Base-by-base conservation (phyloP, 371 early-diverging fungal species). In the Mortierella sp. region DNA sequence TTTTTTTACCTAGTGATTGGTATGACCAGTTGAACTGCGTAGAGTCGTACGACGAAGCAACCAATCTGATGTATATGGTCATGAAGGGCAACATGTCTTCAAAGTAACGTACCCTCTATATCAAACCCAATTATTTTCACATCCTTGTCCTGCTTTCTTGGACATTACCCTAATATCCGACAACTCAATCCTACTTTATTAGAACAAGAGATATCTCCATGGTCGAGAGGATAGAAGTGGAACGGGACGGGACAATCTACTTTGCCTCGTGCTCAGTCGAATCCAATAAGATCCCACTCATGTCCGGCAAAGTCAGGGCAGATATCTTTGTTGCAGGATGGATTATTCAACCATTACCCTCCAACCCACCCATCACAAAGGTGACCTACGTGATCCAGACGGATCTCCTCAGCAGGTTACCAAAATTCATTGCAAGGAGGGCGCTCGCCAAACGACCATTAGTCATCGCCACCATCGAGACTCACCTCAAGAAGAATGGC, bases 201-300 rank as follows among this genome's bases (percentile, higher is more conserved):
- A 94, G 93, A 80, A 88, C 92, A 5, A 86, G 91, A 48, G 95
- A 94, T 78, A 83, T 93, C 31, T 89, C 93, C 13, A 76, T 94
- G 63, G 92, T 94, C 52, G 95, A 94, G 81, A 88, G 92, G 75
- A 92, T 92, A 42, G 93, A 94, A 73, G 91, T 92, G 26, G 88
- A 90, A 55, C 81, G 88, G 5, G 91, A 90, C 57, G 94, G 94
- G 21, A 92, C 92, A 31, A 94, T 95, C 72, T 79, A 90, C 47
- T 93, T 94, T 85, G 94, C 91, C 1, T 91, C 92, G 70, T 92
- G 94, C 10, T 94, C 94, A 57, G 90, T 93, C 47, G 92, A 94
- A 45, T 92, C 93, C 2, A 89, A 90, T 24, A 91, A 93, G 76
- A 86, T 93, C 48, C 94, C 94, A 21, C 89, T 88, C 31, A 88